Conservation (phyloP, 108 stramenopile genomes). For the Aurantiochytrium sp. region DNA sequence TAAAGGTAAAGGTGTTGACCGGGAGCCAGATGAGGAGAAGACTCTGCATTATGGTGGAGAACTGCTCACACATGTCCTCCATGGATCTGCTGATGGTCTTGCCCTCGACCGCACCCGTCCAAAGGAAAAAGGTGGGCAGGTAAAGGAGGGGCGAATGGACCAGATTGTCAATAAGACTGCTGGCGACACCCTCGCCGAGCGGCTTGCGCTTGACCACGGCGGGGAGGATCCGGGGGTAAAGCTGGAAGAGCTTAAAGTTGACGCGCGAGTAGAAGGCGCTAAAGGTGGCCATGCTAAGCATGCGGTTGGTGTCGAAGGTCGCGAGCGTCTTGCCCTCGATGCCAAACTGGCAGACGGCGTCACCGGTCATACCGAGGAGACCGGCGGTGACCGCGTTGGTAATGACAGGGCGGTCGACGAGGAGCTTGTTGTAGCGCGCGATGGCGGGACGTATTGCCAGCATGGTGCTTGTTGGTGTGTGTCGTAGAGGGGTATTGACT, state of each 20-base stretch:
- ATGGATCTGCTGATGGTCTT: not conserved
- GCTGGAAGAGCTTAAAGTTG: not conserved
- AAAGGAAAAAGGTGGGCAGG: not conserved
- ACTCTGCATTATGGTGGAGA: not conserved
- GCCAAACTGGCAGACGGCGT: not conserved
- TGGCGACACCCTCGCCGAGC: not conserved
- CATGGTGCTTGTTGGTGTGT: not conserved
- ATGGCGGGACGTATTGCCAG: not conserved
- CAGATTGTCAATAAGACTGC: not conserved
- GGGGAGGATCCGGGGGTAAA: not conserved
- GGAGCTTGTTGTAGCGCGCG: not conserved
- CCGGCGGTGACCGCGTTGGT: not conserved
- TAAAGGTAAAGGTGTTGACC: not conserved
- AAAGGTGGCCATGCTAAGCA: not conserved
- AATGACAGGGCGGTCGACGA: not conserved
- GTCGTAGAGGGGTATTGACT: not conserved
- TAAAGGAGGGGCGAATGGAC: not conserved
- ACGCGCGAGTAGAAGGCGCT: not conserved
- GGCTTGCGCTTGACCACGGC: not conserved
- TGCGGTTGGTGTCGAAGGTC: not conserved
- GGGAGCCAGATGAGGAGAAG: not conserved
- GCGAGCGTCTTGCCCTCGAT: not conserved
- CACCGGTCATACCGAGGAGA: not conserved
- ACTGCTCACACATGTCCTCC: not conserved
- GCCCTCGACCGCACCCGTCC: slow-evolving; percentile 9